Evolutionary conservation across 2,329 filamentous ascomycete species (phyloP).

Genomic region (Catunica adiposa): DNA sequence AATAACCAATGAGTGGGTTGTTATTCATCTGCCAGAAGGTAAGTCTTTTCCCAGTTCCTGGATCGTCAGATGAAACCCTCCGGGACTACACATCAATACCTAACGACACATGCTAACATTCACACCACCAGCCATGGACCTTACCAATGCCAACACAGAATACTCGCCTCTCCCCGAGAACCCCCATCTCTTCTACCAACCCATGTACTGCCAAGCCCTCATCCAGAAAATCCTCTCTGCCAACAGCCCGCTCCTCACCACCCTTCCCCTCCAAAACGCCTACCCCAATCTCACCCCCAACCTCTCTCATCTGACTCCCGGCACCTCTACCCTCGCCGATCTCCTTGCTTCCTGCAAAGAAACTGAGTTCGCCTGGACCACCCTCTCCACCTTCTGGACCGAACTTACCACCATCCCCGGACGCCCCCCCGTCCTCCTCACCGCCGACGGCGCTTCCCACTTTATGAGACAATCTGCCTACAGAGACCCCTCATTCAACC

Average conservation of each 20-base stretch:
- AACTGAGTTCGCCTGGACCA: constrained; percentile 59
- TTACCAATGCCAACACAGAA: constrained; percentile 64
- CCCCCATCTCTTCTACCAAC: constrained; percentile 55
- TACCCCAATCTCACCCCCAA: constrained; percentile 27
- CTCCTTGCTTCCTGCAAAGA: constrained; percentile 58
- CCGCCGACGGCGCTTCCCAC: constrained; percentile 64
- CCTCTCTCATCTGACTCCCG: constrained; percentile 39
- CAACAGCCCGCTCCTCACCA: constrained; percentile 48
- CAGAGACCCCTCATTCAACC: constrained; percentile 49
- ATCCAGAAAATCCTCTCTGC: constrained; percentile 56
- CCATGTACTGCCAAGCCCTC: constrained; percentile 57
- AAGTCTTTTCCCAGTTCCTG: constrained; percentile 19
- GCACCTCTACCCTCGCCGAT: constrained; percentile 47
- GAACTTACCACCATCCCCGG: constrained; percentile 46
- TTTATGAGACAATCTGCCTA: constrained; percentile 69
- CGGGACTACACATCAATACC: no score
- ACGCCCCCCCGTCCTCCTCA: constrained; percentile 48
- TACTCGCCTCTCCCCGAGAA: constrained; percentile 53
- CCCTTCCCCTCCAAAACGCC: constrained; percentile 28
- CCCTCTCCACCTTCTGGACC: constrained; percentile 65
- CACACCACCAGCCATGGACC: constrained; percentile 50
- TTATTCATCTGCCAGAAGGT: constrained; percentile 84
- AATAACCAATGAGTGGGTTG: constrained; percentile 70
- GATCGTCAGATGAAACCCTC: no score
- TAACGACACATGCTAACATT: neutral